Evolutionary conservation across 345 rosid genomes (phyloP).

Genomic region (Laguncularia racemosa): DNA sequence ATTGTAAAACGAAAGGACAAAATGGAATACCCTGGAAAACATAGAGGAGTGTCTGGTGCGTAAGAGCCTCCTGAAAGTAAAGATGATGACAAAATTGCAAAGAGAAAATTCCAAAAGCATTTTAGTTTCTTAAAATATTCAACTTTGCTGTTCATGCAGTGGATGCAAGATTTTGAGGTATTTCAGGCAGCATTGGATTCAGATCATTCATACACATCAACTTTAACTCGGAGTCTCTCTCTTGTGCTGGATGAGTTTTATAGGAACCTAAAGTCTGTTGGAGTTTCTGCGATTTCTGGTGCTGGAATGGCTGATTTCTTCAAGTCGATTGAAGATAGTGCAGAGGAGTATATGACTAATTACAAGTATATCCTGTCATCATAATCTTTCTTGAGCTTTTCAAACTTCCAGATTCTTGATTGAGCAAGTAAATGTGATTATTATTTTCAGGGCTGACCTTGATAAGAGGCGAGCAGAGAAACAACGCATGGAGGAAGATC

Average conservation of each 20-base stretch:
- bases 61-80: too few relatives aligned
- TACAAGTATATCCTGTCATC: slow-evolving; percentile 12
- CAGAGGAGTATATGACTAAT: slow-evolving; percentile 22
- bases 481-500: slow-evolving; percentile 16
- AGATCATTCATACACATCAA: slow-evolving; percentile 16
- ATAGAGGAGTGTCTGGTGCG: too few relatives aligned
- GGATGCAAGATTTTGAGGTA: slow-evolving; percentile 19
- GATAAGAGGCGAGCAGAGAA: slow-evolving; percentile 20
- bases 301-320: slow-evolving; percentile 19
- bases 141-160: slow-evolving; percentile 10
- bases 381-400: neutral
- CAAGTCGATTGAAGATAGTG: slow-evolving; percentile 16
- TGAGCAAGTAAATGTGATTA: neutral
- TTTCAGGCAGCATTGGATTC: slow-evolving; percentile 20
- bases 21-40: too few relatives aligned
- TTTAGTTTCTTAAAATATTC: neutral
- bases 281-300: slow-evolving; percentile 23
- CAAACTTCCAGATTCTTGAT: neutral
- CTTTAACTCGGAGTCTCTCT: slow-evolving; percentile 16
- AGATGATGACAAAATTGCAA: too few relatives aligned
- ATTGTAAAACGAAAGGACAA: too few relatives aligned
- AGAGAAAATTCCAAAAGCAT: too few relatives aligned
- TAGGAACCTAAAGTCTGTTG: slow-evolving; percentile 18
- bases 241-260: slow-evolving; percentile 24
- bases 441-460: slow-evolving; percentile 16